These are phyloP conservation scores for Termitomyces sp. DNA, from an alignment of 768 basidiomycete species.

Conservation along the genomic window DNA sequence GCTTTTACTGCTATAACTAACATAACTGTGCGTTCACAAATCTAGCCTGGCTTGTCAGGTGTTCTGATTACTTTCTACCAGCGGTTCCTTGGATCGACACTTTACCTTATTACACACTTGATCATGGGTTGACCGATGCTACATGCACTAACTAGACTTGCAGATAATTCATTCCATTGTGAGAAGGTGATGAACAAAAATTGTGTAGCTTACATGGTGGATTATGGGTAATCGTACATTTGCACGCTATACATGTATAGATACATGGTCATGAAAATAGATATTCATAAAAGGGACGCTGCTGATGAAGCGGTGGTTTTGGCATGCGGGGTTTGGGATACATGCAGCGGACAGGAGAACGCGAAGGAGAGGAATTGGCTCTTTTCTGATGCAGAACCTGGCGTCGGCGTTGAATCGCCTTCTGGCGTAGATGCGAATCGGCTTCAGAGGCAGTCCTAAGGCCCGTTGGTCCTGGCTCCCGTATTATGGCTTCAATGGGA, in stretches of 20 bases:
- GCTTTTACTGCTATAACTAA: slow-evolving; percentile 79
- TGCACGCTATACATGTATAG: neutral
- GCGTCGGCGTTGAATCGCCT: slow-evolving; percentile 23
- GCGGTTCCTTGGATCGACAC: slow-evolving; percentile 25
- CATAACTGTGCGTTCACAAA: slow-evolving; percentile 36
- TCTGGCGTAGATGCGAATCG: slow-evolving; percentile 31
- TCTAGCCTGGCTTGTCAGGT: neutral
- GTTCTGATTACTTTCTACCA: slow-evolving; percentile 4
- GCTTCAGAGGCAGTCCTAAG: slow-evolving; percentile 4
- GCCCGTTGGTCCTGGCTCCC: slow-evolving; percentile 16
- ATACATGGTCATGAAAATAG: slow-evolving; percentile 28
- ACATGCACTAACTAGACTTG: slow-evolving; percentile 6
- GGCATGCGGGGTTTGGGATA: slow-evolving; percentile 6
- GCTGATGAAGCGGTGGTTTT: slow-evolving; percentile 4
- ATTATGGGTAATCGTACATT: neutral
- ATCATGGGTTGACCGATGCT: slow-evolving; percentile 19
- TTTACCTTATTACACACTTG: slow-evolving; percentile 23
- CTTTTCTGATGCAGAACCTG: slow-evolving; percentile 23
- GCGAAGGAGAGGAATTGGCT: slow-evolving; percentile 47
- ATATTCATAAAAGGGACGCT: slow-evolving; percentile 36
- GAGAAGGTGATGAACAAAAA: neutral
- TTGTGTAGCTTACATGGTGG: neutral
- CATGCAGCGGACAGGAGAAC: slow-evolving; percentile 32
- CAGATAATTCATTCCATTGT: neutral
- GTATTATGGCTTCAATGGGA: slow-evolving; percentile 28